Conservation (phyloP, 148 eudicot genomes). For the Nepenthes mirabilis region DNA sequence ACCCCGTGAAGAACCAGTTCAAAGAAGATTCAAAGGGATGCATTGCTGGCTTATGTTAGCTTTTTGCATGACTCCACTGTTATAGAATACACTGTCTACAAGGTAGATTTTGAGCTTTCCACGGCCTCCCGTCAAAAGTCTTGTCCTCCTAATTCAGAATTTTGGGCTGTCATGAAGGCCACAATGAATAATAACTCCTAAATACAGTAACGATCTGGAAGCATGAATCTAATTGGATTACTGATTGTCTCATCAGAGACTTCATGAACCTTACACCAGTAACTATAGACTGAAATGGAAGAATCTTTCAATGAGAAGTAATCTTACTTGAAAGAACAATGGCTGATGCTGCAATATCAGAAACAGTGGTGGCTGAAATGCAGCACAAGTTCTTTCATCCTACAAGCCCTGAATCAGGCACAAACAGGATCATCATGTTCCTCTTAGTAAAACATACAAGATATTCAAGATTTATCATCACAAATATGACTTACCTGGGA, state of each 20-base stretch:
- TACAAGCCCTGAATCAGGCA: slow-evolving; percentile 55
- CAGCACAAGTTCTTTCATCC: slow-evolving; percentile 90
- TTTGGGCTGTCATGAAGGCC: slow-evolving; percentile 98
- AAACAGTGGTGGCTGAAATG: slow-evolving; percentile 83
- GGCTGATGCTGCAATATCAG: slow-evolving; percentile 93
- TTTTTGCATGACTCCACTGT: no score
- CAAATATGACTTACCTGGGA: no score
- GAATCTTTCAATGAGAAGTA: slow-evolving; percentile 84
- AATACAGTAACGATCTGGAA: slow-evolving; percentile 96
- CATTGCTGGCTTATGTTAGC: no score
- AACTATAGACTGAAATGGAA: slow-evolving; percentile 66
- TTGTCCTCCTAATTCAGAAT: slow-evolving; percentile 43
- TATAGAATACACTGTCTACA: no score
- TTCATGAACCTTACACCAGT: slow-evolving; percentile 64
- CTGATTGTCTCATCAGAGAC: slow-evolving; percentile 10
- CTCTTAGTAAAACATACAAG: no score
- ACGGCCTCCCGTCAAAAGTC: slow-evolving; percentile 92
- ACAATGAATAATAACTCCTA: slow-evolving; percentile 95
- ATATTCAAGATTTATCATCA: no score
- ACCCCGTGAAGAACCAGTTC: no score
- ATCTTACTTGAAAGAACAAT: slow-evolving; percentile 75
- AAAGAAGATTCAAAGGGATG: no score
- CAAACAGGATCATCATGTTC: slow-evolving; percentile 5
- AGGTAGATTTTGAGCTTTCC: slow-evolving; percentile 37
- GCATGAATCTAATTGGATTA: slow-evolving; percentile 51